Percentiles rank a stretch among this genome's conserved stretches.
Evolutionary conservation across 1,284 basidiomycete genomes (phyloP).

Genomic region (Tilletia walkeri): DNA sequence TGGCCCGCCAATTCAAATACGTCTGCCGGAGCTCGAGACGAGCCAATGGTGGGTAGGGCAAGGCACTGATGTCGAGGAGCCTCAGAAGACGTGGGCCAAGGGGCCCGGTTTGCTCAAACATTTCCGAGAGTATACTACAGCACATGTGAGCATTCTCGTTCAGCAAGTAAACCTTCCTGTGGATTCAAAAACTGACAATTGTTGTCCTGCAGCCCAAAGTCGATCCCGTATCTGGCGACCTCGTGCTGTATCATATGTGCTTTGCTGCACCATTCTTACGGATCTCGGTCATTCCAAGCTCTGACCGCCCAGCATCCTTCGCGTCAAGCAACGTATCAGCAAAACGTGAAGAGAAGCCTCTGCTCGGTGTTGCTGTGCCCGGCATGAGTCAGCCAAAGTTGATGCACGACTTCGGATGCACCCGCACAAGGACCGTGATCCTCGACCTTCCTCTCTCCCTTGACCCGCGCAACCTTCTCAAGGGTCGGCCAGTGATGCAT

Average conservation of each 20-base stretch:
- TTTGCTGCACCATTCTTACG: conserved; percentile 58
- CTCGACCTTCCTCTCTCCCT: conserved; percentile 61
- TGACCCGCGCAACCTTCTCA: conserved; percentile 59
- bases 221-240: conserved; percentile 59
- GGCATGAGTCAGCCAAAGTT: conserved; percentile 55
- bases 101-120: conserved; percentile 37
- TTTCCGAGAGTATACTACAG: conserved; percentile 60
- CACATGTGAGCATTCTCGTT: conserved; percentile 34
- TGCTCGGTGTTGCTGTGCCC: conserved; percentile 33
- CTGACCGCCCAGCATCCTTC: conserved; percentile 13
- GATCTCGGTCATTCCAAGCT: conserved; percentile 58
- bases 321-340: too few relatives aligned
- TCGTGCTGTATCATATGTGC: conserved; percentile 59
- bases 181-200: background rate
- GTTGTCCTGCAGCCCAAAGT: conserved; percentile 54
- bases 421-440: conserved; percentile 57
- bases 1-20: conserved; percentile 59
- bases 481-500: conserved; percentile 58
- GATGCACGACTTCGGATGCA: conserved; percentile 62
- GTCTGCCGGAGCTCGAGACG: conserved; percentile 59
- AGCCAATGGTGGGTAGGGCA: conserved; percentile 57
- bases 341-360: background rate
- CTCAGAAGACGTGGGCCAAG: conserved; percentile 21
- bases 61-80: conserved; percentile 20
- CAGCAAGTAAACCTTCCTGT: background rate